phyloP scores from a whole-genome alignment of 2,329 filamentous ascomycete species.

The Huntiella decipiens region DNA sequence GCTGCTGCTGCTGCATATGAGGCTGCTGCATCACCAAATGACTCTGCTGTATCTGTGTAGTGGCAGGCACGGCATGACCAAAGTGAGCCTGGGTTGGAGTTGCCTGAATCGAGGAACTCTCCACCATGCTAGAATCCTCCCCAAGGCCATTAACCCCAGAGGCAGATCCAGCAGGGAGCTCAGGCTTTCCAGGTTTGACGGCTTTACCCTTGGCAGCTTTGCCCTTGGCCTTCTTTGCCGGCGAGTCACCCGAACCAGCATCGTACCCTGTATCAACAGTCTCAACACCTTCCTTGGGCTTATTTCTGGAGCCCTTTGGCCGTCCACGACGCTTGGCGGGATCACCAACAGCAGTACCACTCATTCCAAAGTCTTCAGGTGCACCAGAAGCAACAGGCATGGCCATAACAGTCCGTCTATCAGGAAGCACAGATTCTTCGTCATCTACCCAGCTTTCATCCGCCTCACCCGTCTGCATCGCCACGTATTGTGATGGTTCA shows the following conservation, averaged over 20 bases:
- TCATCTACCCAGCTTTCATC: slow-evolving; percentile 8
- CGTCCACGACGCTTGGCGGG: slow-evolving; percentile 29
- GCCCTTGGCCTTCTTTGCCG: background rate
- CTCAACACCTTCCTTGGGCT: slow-evolving; percentile 17
- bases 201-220: slow-evolving; percentile 12
- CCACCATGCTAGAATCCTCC: slow-evolving; percentile 2
- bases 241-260: slow-evolving; percentile 4
- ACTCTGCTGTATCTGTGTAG: background rate
- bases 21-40: slow-evolving; percentile 1
- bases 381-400: slow-evolving; percentile 20
- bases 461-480: background rate
- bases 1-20: slow-evolving; percentile 1
- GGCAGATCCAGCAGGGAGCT: background rate
- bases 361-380: slow-evolving; percentile 7
- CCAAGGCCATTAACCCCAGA: slow-evolving; percentile 1
- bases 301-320: slow-evolving; percentile 33
- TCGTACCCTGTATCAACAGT: slow-evolving; percentile 1
- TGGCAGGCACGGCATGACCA: slow-evolving; percentile 3
- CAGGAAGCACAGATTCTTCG: slow-evolving; percentile 10
- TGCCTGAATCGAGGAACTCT: slow-evolving; percentile 5
- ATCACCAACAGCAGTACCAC: slow-evolving; percentile 1
- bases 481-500: background rate
- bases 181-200: slow-evolving; percentile 8
- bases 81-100: slow-evolving; percentile 5
- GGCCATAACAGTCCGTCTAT: background rate